phyloP scores from a whole-genome alignment of 2,329 filamentous ascomycete species.

The Domatiomyces catenatus region DNA sequence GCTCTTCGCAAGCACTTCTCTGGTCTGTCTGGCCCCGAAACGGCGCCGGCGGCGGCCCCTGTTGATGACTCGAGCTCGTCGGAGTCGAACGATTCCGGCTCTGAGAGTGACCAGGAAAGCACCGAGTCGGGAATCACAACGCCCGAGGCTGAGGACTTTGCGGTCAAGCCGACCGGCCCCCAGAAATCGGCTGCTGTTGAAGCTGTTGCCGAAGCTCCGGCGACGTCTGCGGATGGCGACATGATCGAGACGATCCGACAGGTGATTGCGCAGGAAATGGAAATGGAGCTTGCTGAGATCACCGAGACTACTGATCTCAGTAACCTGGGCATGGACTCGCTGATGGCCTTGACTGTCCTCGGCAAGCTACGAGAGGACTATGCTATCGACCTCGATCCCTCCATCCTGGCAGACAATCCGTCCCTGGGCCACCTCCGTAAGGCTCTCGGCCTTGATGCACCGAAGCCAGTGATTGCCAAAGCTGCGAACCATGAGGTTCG shows the following conservation, averaged over 20 bases:
- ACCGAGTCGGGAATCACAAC: conserved; percentile 19
- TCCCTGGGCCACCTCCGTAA: conserved; percentile 27
- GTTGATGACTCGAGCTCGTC: conserved; percentile 17
- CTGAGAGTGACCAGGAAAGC: conserved; percentile 16
- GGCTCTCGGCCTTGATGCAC: conserved; percentile 25
- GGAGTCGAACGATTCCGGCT: conserved; percentile 15
- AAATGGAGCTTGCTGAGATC: conserved; percentile 27
- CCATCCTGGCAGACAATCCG: conserved; percentile 31
- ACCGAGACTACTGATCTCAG: conserved; percentile 26
- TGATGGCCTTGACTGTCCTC: conserved; percentile 31
- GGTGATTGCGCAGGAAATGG: conserved; percentile 31
- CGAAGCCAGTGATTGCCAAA: conserved; percentile 18
- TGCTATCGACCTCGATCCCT: conserved; percentile 27
- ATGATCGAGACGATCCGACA: conserved; percentile 27
- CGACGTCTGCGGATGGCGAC: conserved; percentile 22
- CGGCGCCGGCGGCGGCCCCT: not conserved
- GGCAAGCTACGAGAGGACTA: conserved; percentile 30
- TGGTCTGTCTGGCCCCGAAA: conserved; percentile 7
- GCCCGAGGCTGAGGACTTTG: conserved; percentile 17
- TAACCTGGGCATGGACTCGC: conserved; percentile 32
- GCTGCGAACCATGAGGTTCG: conserved; percentile 16
- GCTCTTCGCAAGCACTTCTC: conserved; percentile 44
- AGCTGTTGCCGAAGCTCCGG: conserved; percentile 18
- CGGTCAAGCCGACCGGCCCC: conserved; percentile 9
- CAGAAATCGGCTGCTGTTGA: conserved; percentile 18